Base-by-base conservation (phyloP, 73 alveolate species). In the Paramecium caudatum region DNA sequence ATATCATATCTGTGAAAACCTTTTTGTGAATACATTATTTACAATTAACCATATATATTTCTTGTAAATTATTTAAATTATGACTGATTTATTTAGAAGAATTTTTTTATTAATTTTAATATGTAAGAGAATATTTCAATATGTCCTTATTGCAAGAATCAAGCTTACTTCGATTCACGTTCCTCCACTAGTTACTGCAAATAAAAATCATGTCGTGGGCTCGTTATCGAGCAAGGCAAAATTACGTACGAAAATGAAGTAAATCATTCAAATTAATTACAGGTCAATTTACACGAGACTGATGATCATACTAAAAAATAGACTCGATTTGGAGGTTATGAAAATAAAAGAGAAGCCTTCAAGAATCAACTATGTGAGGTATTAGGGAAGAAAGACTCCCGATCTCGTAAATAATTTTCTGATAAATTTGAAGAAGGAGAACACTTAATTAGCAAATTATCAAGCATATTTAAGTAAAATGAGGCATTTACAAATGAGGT, bases 281-380 rank as follows among this genome's bases (percentile, higher is more conserved):
- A 41, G 83, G 83, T 65, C 34, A 65, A 65, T 65, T 65, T 65
- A 13, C 55, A 65, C 15, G 83, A 65, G 17, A 43, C 25, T 33
- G 83, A 65, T 65, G 83, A 65, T 10, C 49, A 36, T 17, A 43
- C 33, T 25, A 65, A 65, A 65, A 65, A 65, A 49, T 65, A 65
- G 34, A 65, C 83, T 30, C 27, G 83, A 34, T 30, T 65, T 65
- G 83, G 83, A 65, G 83, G 83, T 2, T 65, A 65, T 65, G 83
- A 65, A 65, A 65, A 65, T 65, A 65, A 65, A 36, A 65, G 49
- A n/a, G 83, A 65, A 30, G 83, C 83, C 17, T 65, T 65, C 39
- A 65, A 65, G 15, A 33, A 12, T 12, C 17, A 65, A 12, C 50
- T 65, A 25, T 65, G 47, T 65, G 83, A 32, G 15, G 17, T 33